These are phyloP conservation scores for Trametes versicolor DNA, from an alignment of 1,284 basidiomycete genomes.

Conservation along the genomic window DNA sequence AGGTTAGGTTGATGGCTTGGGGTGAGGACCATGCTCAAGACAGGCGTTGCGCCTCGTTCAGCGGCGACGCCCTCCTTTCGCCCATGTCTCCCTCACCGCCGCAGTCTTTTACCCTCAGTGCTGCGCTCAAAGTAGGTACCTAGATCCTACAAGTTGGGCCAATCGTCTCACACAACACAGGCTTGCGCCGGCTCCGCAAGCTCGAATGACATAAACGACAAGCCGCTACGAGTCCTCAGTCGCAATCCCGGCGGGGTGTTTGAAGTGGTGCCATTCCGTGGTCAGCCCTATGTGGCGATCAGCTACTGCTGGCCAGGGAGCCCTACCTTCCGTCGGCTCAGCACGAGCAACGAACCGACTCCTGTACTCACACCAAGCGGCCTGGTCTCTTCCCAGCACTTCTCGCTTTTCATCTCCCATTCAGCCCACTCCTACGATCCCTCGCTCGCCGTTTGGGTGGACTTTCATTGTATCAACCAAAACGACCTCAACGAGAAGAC, in stretches of 20 bases:
- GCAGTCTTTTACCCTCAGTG: slow-evolving; percentile 4
- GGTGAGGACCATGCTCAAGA: background rate
- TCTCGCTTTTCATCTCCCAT: slow-evolving; percentile 25
- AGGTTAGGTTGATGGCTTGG: too few species aligned
- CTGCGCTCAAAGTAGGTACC: background rate
- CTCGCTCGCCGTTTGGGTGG: slow-evolving; percentile 24
- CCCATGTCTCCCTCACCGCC: background rate
- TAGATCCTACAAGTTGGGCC: too few species aligned
- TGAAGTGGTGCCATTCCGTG: slow-evolving; percentile 20
- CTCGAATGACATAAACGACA: background rate
- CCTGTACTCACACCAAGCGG: slow-evolving; percentile 3
- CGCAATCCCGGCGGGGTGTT: slow-evolving; percentile 5
- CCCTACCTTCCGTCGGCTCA: background rate
- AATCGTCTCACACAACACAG: slow-evolving; percentile 1
- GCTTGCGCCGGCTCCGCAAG: slow-evolving; percentile 22
- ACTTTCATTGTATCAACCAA: slow-evolving; percentile 31
- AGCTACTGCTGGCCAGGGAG: slow-evolving; percentile 30
- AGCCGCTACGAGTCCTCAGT: slow-evolving; percentile 22
- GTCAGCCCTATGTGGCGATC: slow-evolving; percentile 26
- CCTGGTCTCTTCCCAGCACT: slow-evolving; percentile 15
- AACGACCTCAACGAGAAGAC: slow-evolving; percentile 17
- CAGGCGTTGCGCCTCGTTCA: background rate
- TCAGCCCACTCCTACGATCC: slow-evolving; percentile 17
- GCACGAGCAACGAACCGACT: slow-evolving; percentile 9
- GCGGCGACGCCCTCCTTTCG: background rate